phyloP scores from a whole-genome alignment of 2,329 filamentous ascomycete genomes.

The Pseudogymnoascus sp. region DNA sequence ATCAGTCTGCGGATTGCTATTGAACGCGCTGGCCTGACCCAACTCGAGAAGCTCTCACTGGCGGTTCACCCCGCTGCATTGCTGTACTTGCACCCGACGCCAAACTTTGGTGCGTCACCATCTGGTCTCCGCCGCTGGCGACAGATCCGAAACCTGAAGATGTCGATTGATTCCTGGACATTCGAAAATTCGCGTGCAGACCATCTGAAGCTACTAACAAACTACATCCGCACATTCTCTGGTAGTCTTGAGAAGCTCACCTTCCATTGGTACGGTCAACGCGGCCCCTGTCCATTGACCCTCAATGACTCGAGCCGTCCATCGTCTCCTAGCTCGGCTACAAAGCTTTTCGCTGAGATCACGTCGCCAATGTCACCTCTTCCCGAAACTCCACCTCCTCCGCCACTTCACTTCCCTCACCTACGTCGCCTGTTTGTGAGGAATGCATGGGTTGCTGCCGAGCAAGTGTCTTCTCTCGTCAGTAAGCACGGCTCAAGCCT shows the following conservation, averaged over 20 bases:
- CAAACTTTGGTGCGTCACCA: constrained; percentile 68
- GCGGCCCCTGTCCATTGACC: constrained; percentile 66
- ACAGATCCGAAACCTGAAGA: constrained; percentile 66
- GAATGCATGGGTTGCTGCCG: constrained; percentile 64
- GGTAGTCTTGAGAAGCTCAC: constrained; percentile 58
- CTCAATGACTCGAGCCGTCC: constrained; percentile 32
- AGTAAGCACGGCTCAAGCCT: constrained; percentile 58
- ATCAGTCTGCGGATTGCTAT: constrained; percentile 79
- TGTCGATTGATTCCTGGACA: constrained; percentile 65
- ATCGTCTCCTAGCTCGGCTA: constrained; percentile 51
- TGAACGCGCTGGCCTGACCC: constrained; percentile 60
- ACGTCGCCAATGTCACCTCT: constrained; percentile 58
- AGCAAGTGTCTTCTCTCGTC: constrained; percentile 64
- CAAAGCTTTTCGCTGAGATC: constrained; percentile 57
- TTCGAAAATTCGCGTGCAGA: constrained; percentile 54
- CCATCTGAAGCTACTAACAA: constrained; percentile 71
- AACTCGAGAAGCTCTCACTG: constrained; percentile 63
- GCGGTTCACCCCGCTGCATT: constrained; percentile 69
- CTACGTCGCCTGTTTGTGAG: constrained; percentile 62
- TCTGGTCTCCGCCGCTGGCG: constrained; percentile 65
- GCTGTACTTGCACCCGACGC: constrained; percentile 66
- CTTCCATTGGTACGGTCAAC: constrained; percentile 68
- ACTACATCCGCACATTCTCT: constrained; percentile 67
- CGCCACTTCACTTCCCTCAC: constrained; percentile 57
- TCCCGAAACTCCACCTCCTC: constrained; percentile 43